Evolutionary conservation across 2,329 filamentous ascomycete species (phyloP), one percentile per base, ranked within the genome.

Genomic region (Mycogone perniciosa): DNA sequence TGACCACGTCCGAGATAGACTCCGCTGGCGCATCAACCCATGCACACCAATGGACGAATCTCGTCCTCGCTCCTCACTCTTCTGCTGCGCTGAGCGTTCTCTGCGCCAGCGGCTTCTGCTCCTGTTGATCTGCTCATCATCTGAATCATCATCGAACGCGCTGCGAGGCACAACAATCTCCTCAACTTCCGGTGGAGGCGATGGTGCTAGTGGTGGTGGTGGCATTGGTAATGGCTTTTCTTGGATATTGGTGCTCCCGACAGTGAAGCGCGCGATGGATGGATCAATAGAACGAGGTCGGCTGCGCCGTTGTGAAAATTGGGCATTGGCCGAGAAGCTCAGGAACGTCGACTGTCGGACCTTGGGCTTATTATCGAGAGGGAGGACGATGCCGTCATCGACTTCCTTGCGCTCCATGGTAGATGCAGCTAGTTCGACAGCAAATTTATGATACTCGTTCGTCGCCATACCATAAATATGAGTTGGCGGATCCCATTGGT

Each of bases 361-460:
- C 42, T 46, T 44, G 8, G 31, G 4, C 11, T 43, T 34, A 6
- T 20, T 20, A 20, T 20, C 20, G 20, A 20, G 20, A 20, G 20
- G 20, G 20, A 20, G 20, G 20, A 20, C 20, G 20, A 20, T 20
- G 20, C 20, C 20, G 20, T 3, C 20, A 20, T 20, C 20, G 20
- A 20, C 20, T 20, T 20, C 20, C 4, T 44, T 31, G 8, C 50
- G 27, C 26, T n/a, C 31, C 42, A 55, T 57, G 13, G 44, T 40
- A 5, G 47, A 43, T n/a, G 43, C 13, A 5, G 67, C 67, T 29
- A 70, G 57, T 46, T 63, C 60, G 13, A 60, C 60, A 11, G 67
- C 60, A 44, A 70, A 62, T 7, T 60, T 60, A 50, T 70, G 67
- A 31, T 70, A 70, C 39, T 69, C 67, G 40, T 61, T 62, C 2